Percentiles rank a stretch among this genome's conserved stretches.
Conservation (phyloP, 768 basidiomycete genomes). For the Boletus bicolor region DNA sequence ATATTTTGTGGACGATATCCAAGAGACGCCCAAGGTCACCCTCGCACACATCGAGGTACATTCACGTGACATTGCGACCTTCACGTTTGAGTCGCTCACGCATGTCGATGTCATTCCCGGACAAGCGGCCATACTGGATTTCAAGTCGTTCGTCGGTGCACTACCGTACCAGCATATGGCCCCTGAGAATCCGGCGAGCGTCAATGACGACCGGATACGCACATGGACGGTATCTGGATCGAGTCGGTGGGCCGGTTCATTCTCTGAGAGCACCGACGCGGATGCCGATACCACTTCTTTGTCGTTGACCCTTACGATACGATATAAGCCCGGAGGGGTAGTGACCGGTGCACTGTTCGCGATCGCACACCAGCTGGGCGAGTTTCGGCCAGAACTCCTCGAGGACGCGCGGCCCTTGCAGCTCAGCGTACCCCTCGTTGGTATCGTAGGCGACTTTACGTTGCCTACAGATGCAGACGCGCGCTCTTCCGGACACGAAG, state of each 20-base stretch:
- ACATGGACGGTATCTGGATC: constrained; percentile 58
- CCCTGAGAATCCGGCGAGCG: constrained; percentile 41
- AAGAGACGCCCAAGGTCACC: constrained; percentile 17
- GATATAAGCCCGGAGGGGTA: constrained; percentile 50
- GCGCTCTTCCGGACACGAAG: not conserved
- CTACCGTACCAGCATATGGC: constrained; percentile 55
- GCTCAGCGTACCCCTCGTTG: constrained; percentile 44
- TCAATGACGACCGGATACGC: constrained; percentile 63
- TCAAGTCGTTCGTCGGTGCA: constrained; percentile 48
- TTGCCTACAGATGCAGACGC: constrained; percentile 21
- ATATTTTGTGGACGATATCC: constrained; percentile 27
- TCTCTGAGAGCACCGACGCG: not conserved
- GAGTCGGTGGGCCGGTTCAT: constrained; percentile 15
- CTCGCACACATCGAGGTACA: constrained; percentile 44
- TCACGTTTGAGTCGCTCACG: constrained; percentile 43
- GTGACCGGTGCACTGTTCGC: constrained; percentile 54
- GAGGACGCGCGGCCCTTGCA: constrained; percentile 38
- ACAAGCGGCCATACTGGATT: constrained; percentile 55
- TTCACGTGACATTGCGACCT: constrained; percentile 49
- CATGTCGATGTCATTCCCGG: constrained; percentile 41
- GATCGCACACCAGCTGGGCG: constrained; percentile 42
- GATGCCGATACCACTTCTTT: not conserved
- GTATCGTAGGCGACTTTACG: constrained; percentile 52
- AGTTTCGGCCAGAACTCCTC: constrained; percentile 40
- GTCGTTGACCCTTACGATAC: constrained; percentile 50